Evolutionary conservation across 371 early-diverging fungal genomes (phyloP), one percentile per base, ranked within the genome.

Genomic region (Encephalitozoon hellem): DNA sequence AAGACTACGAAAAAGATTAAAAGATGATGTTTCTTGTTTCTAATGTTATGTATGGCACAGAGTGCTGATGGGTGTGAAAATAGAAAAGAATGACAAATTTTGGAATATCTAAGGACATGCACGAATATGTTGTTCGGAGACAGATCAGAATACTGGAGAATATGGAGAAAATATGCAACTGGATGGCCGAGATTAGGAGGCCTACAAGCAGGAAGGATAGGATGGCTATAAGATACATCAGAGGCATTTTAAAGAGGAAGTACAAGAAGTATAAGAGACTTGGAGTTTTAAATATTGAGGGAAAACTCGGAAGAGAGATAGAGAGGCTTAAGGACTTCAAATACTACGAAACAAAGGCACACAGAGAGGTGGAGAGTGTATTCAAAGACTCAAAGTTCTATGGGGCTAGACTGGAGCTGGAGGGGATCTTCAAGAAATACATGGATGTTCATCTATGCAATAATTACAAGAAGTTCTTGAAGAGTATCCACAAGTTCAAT

Each of bases 1-100:
- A 68, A 32, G 32, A 8, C n/a, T 0, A 68, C 28, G 28, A 51
- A 47, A 47, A 68, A 68, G 59, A 59, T 59, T 59, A 59, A 59
- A 59, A 59, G 59, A 59, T 59, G 59, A 59, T 47, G 49, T 47
- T 47, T 47, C 49, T 47, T 47, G 18, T 3, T 47, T 47, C 15
- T 42, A 15, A 15, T 12, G 43, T 8, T 42, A 15, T 42, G 15
- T 6, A 42, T 6, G 2, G 6, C 6, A 34, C 6, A 34, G 34
- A n/a, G n/a, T n/a, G n/a, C n/a, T n/a, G n/a, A n/a, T n/a, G n/a
- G n/a, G n/a, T n/a, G n/a, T n/a, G n/a, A n/a, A 11, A 4, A 38
- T n/a, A 6, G 30, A 32, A 34, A 38, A 18, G 59, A 2, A 11
- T 28, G 59, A 34, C 3, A 18, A 28, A 59, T 34, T 38, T 38